phyloP scores from a whole-genome alignment of 768 basidiomycete genomes.

The Boletus sp. region DNA sequence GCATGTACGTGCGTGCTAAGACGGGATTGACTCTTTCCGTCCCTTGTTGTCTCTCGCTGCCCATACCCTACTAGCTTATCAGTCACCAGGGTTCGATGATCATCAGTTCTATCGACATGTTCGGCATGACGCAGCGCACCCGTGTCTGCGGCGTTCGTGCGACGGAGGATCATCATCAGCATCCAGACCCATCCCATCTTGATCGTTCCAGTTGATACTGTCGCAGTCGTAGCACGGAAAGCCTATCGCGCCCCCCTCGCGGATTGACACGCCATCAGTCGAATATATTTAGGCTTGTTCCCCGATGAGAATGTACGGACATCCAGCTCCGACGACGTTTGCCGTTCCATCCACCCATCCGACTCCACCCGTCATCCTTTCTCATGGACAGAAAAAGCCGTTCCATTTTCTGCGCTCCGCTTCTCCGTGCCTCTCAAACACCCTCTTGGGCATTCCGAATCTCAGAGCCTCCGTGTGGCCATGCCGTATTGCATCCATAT shows the following conservation, averaged over 20 bases:
- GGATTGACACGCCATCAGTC: not conserved
- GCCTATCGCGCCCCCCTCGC: not conserved
- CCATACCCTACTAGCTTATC: not conserved
- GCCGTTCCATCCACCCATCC: not conserved
- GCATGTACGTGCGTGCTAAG: not conserved
- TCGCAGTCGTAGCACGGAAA: not conserved
- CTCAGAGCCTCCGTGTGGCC: not conserved
- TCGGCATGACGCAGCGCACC: not conserved
- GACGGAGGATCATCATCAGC: not conserved
- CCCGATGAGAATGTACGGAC: not conserved
- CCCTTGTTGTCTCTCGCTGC: not conserved
- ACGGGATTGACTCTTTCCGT: not conserved
- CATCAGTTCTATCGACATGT: not conserved
- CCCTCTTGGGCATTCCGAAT: not conserved
- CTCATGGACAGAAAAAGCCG: not conserved
- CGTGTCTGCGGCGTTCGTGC: not conserved
- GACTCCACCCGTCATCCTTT: conserved; percentile 4
- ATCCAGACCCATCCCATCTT: not conserved
- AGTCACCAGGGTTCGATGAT: not conserved
- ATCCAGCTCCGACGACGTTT: not conserved
- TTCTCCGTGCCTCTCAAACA: not conserved
- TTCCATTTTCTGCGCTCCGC: not conserved
- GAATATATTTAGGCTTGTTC: not conserved
- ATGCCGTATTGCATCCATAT: not conserved
- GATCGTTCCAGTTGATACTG: not conserved